A percentile compares a stretch with the other conserved stretches of the same genome.
Conservation (phyloP, 768 basidiomycete species). For the Tricholoma sp. region DNA sequence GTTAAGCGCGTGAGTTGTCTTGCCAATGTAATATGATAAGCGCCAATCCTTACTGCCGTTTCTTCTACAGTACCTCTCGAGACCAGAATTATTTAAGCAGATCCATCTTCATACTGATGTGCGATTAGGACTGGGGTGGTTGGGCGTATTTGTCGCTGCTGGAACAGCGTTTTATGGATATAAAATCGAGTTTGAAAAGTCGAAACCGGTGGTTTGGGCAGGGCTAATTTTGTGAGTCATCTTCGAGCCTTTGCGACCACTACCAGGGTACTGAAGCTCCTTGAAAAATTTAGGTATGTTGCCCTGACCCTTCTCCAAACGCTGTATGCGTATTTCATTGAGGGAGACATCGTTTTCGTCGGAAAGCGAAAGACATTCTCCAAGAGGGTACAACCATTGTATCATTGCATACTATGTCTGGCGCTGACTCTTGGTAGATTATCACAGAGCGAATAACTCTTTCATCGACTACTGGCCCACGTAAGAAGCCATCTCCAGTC, state of each 20-base stretch:
- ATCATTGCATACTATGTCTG: background rate
- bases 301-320: slow-evolving; percentile 67
- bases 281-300: slow-evolving; percentile 52
- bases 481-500: slow-evolving; percentile 41
- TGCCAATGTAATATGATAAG: background rate
- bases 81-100: slow-evolving; percentile 80
- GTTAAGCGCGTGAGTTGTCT: slow-evolving; percentile 67
- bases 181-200: slow-evolving; percentile 83
- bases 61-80: slow-evolving; percentile 63
- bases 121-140: slow-evolving; percentile 82
- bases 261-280: slow-evolving; percentile 3
- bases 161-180: slow-evolving; percentile 84
- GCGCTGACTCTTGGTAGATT: slow-evolving; percentile 61
- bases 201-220: slow-evolving; percentile 73
- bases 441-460: slow-evolving; percentile 87
- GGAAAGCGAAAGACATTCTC: slow-evolving; percentile 89
- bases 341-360: slow-evolving; percentile 79
- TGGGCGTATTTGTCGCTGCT: slow-evolving; percentile 75
- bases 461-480: slow-evolving; percentile 61
- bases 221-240: slow-evolving; percentile 71
- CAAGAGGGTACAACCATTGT: slow-evolving; percentile 56
- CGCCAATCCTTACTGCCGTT: background rate
- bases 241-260: slow-evolving; percentile 5
- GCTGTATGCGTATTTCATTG: slow-evolving; percentile 82
- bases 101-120: slow-evolving; percentile 87